Evolutionary conservation across 129 eudicot species (phyloP).

Genomic region (Oenanthe sinensis): DNA sequence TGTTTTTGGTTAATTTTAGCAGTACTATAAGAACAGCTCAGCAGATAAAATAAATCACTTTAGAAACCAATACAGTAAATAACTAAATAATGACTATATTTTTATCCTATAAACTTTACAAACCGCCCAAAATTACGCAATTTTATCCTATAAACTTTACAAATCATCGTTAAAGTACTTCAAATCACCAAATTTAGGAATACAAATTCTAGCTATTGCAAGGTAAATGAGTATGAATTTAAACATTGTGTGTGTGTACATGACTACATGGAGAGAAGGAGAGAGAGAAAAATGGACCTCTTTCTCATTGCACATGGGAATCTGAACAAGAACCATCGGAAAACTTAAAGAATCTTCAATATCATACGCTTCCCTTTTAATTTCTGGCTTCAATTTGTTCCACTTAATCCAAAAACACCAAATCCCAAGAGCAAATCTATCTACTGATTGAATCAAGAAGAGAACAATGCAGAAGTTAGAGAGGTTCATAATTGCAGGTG

Average conservation of each 20-base stretch:
- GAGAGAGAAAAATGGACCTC: slow-evolving; percentile 40
- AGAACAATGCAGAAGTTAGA: slow-evolving; percentile 70
- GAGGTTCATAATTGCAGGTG: slow-evolving; percentile 43
- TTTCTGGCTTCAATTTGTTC: slow-evolving; percentile 55
- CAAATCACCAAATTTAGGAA: background rate
- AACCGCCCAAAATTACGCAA: no score
- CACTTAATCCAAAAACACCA: slow-evolving; percentile 83
- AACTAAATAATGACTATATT: background rate
- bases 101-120: no score
- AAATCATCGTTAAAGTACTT: background rate
- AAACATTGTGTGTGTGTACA: background rate
- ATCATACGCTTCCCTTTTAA: slow-evolving; percentile 41
- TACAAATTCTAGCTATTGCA: background rate
- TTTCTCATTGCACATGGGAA: slow-evolving; percentile 93
- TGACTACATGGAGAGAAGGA: background rate
- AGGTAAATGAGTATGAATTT: background rate
- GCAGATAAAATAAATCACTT: background rate
- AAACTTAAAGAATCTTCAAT: slow-evolving; percentile 51
- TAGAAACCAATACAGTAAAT: background rate
- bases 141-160: background rate
- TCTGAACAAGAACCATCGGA: slow-evolving; percentile 95
- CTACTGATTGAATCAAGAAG: slow-evolving; percentile 80
- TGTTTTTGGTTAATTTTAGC: background rate
- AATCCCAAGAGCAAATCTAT: slow-evolving; percentile 54
- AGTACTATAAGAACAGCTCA: background rate